Evolutionary conservation across 371 early-diverging fungal genomes (phyloP).

Genomic region (Actinomucor elegans): DNA sequence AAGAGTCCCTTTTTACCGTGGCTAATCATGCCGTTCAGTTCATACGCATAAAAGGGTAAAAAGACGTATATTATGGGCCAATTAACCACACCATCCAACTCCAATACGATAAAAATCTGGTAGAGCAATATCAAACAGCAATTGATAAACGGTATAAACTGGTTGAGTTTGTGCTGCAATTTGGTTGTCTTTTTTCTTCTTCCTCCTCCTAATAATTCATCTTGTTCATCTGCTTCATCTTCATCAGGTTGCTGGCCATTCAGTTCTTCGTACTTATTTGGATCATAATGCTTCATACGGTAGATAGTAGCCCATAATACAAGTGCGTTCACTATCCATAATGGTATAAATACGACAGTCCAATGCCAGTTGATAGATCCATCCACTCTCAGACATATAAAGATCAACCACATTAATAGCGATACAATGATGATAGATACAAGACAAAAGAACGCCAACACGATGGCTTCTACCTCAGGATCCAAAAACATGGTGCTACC

Average conservation of each 20-base stretch:
- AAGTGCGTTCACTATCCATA: conserved; percentile 69
- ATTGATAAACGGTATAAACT: conserved; percentile 23
- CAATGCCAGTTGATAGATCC: conserved; percentile 66
- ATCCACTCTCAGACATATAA: conserved; percentile 78
- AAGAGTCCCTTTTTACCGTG: conserved; percentile 7
- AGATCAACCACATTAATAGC: conserved; percentile 73
- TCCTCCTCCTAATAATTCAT: conserved; percentile 5
- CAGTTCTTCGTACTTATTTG: conserved; percentile 7
- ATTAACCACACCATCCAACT: conserved; percentile 34
- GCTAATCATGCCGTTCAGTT: conserved; percentile 42
- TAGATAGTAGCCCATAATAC: conserved; percentile 39
- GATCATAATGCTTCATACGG: conserved; percentile 18
- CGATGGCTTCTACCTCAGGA: conserved; percentile 71
- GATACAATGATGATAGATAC: conserved; percentile 58
- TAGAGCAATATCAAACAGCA: conserved; percentile 39
- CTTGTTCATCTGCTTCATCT: conserved; percentile 19
- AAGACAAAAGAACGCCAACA: conserved; percentile 63
- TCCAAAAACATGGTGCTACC: conserved; percentile 75
- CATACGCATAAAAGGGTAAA: conserved; percentile 68
- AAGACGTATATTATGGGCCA: conserved; percentile 42
- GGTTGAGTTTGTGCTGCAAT: conserved; percentile 1
- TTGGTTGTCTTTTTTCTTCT: background rate
- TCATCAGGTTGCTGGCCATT: conserved; percentile 11
- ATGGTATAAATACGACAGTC: conserved; percentile 74
- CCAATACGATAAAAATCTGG: conserved; percentile 51